A percentile compares a stretch with the other conserved stretches of the same genome.
phyloP scores from a whole-genome alignment of 495 filamentous ascomycete genomes.

The Penicillium desertorum region DNA sequence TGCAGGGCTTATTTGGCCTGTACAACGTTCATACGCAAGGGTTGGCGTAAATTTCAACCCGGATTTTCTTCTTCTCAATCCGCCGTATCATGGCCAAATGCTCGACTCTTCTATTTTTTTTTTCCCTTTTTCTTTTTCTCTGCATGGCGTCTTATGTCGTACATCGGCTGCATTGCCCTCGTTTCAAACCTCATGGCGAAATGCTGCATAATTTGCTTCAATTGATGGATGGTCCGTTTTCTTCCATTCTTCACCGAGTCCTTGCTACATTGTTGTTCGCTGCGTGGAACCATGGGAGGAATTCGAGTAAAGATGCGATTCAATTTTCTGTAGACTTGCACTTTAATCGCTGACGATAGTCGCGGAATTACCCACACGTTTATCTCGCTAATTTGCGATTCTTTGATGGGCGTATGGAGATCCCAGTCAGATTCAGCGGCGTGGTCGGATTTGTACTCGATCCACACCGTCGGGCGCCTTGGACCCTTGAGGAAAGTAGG shows the following conservation, averaged over 20 bases:
- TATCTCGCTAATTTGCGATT: conserved; percentile 1
- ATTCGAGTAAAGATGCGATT: not conserved
- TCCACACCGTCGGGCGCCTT: conserved; percentile 32
- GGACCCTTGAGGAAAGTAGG: conserved; percentile 24
- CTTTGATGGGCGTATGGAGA: not conserved
- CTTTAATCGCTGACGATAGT: conserved; percentile 19
- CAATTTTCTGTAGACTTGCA: conserved; percentile 19
- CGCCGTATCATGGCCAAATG: not conserved
- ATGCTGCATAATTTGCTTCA: not conserved
- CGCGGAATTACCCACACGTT: not conserved
- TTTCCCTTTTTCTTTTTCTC: conserved; percentile 14
- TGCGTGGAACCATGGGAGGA: not conserved
- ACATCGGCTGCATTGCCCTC: not conserved
- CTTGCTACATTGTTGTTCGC: conserved; percentile 13
- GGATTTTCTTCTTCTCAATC: not conserved
- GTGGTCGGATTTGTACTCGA: conserved; percentile 19
- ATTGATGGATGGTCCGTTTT: not conserved
- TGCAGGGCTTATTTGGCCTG: conserved; percentile 19
- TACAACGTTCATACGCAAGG: conserved; percentile 14
- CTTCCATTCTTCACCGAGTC: not conserved
- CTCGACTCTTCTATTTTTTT: conserved; percentile 4
- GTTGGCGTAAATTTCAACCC: conserved; percentile 13
- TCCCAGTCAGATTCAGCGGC: conserved; percentile 15
- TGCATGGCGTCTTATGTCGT: not conserved
- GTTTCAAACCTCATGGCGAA: not conserved